Percentiles rank a stretch among this genome's conserved stretches.
Evolutionary conservation across 805 yeast species (phyloP).

Genomic region (Candida fluviatilis): DNA sequence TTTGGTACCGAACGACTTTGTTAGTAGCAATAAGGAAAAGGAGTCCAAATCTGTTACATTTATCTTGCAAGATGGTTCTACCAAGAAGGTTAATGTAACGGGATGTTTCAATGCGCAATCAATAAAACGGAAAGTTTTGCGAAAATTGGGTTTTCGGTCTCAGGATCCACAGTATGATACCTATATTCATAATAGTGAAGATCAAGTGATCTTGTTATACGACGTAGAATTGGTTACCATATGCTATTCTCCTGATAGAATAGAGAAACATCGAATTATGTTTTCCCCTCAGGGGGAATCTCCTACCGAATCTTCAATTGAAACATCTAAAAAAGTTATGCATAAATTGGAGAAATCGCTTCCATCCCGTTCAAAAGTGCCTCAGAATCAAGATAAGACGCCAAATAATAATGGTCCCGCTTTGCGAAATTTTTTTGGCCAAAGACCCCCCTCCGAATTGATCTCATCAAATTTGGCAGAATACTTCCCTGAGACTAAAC

Average conservation of each 20-base stretch:
- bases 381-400: too few relatives aligned
- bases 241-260: constrained; percentile 69
- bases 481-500: constrained; percentile 83
- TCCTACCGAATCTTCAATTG: constrained; percentile 61
- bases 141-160: constrained; percentile 46
- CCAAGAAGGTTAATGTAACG: constrained; percentile 62
- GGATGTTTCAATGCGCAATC: constrained; percentile 81
- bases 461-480: constrained; percentile 87
- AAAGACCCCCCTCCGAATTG: constrained; percentile 89
- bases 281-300: constrained; percentile 59
- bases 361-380: constrained; percentile 7
- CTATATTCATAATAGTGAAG: constrained; percentile 38
- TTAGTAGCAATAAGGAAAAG: constrained; percentile 6
- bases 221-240: constrained; percentile 81
- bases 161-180: constrained; percentile 54
- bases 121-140: constrained; percentile 65
- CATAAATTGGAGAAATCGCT: constrained; percentile 22
- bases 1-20: constrained; percentile 4
- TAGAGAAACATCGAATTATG: constrained; percentile 67
- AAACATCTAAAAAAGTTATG: constrained; percentile 47
- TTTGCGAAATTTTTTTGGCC: constrained; percentile 63
- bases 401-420: constrained; percentile 11
- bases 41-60: constrained; percentile 44
- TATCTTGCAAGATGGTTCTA: constrained; percentile 70
- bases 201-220: constrained; percentile 43